Conservation (phyloP, 164 flowering plant species). For the Liquidambar formosana region DNA sequence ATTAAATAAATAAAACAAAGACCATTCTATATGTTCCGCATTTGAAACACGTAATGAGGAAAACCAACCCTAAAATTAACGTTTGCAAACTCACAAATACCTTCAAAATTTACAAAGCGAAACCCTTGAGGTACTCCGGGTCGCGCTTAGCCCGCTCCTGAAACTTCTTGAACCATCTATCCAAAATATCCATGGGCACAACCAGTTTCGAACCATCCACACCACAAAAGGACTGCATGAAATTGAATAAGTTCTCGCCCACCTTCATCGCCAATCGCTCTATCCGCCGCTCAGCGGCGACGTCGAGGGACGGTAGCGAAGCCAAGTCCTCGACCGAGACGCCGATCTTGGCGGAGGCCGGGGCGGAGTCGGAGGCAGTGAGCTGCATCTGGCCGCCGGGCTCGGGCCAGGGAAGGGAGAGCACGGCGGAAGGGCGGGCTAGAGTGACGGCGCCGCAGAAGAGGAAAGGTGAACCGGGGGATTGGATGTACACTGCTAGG, state of each 20-base stretch:
- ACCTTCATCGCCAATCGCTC: slow-evolving; percentile 88
- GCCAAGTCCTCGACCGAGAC: slow-evolving; percentile 85
- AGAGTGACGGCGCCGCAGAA: slow-evolving; percentile 84
- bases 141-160: slow-evolving; percentile 91
- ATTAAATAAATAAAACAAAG: too few relatives aligned
- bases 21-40: too few relatives aligned
- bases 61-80: too few relatives aligned
- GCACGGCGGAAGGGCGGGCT: slow-evolving; percentile 95
- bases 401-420: slow-evolving; percentile 83
- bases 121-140: slow-evolving; percentile 84
- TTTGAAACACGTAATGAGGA: too few relatives aligned
- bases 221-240: slow-evolving; percentile 96
- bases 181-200: slow-evolving; percentile 94
- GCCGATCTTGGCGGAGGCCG: slow-evolving; percentile 85
- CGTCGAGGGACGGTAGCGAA: slow-evolving; percentile 73
- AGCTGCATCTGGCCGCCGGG: slow-evolving; percentile 65
- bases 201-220: slow-evolving; percentile 81
- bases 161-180: slow-evolving; percentile 98
- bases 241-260: slow-evolving; percentile 94
- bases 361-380: slow-evolving; percentile 50
- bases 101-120: slow-evolving; percentile 46
- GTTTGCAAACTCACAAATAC: not conserved
- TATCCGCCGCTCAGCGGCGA: slow-evolving; percentile 56
- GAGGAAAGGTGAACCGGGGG: slow-evolving; percentile 83
- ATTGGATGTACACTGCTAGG: slow-evolving; percentile 87